Evolutionary conservation across 2,329 filamentous ascomycete species (phyloP), one percentile per base, ranked within the genome.

Genomic region (Alternaria ventricosa): DNA sequence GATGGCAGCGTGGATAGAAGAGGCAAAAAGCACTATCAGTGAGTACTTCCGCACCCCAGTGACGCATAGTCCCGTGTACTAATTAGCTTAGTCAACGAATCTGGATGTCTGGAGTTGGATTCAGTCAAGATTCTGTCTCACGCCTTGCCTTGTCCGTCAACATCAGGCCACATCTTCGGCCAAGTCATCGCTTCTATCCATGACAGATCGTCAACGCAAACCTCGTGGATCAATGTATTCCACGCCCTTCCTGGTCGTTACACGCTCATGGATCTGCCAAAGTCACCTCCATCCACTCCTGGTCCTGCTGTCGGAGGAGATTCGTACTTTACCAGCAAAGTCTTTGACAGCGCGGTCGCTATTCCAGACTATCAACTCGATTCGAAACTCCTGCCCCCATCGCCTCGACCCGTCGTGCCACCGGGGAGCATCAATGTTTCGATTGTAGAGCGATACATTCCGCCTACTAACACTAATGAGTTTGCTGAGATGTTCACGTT

Each of bases 401-500:
- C 84, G 12, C 87, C 87, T 11, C 81, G 84, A 59, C 87, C 87
- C 3, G 84, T 89, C 46, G 88, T 89, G 1, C 85, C 87, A 6
- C 88, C 88, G 0, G 84, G 83, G 18, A 87, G 85, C 54, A 86
- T 90, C 64, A 84, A 89, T 58, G 80, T 90, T 44, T 87, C 87
- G 2, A 82, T 90, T 12, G 82, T 90, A 5, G 88, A 90, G 77
- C 85, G 88, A 41, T 90, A 89, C 74, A 87, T 90, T n/a, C 88
- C 88, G 18, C 88, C 88, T 3, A 84, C 87, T 0, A 88, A 84
- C 22, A 72, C 80, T 1, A 83, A 87, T 68, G 88, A 90, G 71
- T 88, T 88, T 63, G 77, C 81, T 30, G 85, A 88, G 66, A 84
- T 90, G 71, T 90, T 90, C 74, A 82, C 80, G 15, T 78, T 83